phyloP scores from a whole-genome alignment of 2,329 filamentous ascomycete species.

The Emergomyces africanus region DNA sequence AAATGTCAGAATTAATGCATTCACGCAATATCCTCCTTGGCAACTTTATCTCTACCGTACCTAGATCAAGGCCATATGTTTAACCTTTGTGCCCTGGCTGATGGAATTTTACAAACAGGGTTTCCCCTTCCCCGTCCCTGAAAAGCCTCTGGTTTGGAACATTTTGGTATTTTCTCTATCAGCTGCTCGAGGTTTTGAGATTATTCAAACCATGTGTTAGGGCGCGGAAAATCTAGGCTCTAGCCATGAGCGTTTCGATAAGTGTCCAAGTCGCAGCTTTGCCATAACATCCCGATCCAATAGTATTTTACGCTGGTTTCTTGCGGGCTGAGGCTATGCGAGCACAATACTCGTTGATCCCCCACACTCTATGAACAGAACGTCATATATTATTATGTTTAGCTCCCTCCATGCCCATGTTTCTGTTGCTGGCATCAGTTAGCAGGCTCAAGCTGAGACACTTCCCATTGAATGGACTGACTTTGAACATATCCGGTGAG shows the following conservation, averaged over 20 bases:
- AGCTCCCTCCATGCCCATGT: neutral
- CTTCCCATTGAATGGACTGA: neutral
- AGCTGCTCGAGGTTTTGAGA: neutral
- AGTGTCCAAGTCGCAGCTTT: neutral
- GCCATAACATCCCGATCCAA: neutral
- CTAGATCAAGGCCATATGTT: neutral
- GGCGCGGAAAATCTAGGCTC: neutral
- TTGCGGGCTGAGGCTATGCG: neutral
- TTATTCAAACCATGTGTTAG: neutral
- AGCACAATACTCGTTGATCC: neutral
- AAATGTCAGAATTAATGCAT: neutral
- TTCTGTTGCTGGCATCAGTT: neutral
- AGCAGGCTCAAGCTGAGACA: neutral
- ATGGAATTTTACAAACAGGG: neutral
- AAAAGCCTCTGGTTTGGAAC: neutral
- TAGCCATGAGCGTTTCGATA: neutral
- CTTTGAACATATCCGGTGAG: neutral
- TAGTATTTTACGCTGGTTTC: neutral
- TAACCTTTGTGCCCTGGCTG: neutral
- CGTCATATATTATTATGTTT: neutral
- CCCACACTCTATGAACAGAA: neutral
- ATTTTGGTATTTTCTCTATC: neutral
- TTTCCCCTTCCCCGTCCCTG: neutral
- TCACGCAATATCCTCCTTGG: neutral
- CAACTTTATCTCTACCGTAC: neutral